These are phyloP conservation scores for Chrysoporthe cubensis DNA, from an alignment of 2,329 filamentous ascomycete genomes.

Conservation along the genomic window DNA sequence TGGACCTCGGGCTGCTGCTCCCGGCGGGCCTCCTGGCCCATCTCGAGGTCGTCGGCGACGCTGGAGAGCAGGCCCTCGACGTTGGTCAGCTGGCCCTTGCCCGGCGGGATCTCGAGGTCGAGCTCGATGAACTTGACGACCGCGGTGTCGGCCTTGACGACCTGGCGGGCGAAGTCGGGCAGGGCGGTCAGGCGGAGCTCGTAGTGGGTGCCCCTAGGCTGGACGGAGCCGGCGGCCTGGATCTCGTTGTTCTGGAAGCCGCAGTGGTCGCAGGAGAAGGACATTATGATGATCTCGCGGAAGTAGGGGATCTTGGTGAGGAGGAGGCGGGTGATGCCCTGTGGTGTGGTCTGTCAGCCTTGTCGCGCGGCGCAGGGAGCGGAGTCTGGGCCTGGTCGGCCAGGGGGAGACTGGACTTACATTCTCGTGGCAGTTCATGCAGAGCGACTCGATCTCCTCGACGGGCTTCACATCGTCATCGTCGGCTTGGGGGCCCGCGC, in stretches of 20 bases:
- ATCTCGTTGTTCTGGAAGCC: conserved; percentile 90
- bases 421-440: conserved; percentile 85
- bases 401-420: conserved; percentile 47
- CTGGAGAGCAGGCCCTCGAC: conserved; percentile 84
- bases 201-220: conserved; percentile 85
- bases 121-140: conserved; percentile 87
- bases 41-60: conserved; percentile 78
- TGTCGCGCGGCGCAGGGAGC: background rate
- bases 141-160: conserved; percentile 90
- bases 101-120: conserved; percentile 89
- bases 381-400: background rate
- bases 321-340: conserved; percentile 85
- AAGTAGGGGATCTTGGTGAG: conserved; percentile 96
- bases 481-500: conserved; percentile 36
- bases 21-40: conserved; percentile 83
- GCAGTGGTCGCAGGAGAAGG: conserved; percentile 91
- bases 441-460: conserved; percentile 76
- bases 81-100: conserved; percentile 89
- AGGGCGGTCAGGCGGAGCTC: conserved; percentile 75
- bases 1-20: conserved; percentile 77
- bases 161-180: conserved; percentile 79
- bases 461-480: conserved; percentile 59
- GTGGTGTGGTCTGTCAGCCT: background rate
- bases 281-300: conserved; percentile 96
- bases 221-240: conserved; percentile 88